phyloP scores from a whole-genome alignment of 345 rosid genomes.

The Trapa bicornis region DNA sequence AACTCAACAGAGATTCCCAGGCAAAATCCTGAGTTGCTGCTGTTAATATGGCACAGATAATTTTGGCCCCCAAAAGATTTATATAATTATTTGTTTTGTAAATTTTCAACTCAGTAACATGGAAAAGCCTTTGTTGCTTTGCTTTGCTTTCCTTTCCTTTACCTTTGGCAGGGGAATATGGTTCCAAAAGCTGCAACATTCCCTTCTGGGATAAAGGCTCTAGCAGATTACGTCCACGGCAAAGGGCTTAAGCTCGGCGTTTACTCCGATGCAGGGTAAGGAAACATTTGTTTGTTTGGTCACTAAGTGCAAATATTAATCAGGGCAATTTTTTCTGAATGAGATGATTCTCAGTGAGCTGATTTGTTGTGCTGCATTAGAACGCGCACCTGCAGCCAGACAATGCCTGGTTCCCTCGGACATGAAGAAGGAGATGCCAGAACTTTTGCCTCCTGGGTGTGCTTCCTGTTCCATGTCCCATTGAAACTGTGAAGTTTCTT shows the following conservation, averaged over 20 bases:
- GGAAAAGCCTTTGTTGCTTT: not conserved
- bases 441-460: slow-evolving; percentile 43
- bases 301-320: no score
- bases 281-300: no score
- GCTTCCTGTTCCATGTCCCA: not conserved
- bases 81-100: not conserved
- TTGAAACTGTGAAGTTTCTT: not conserved
- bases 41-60: not conserved
- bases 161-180: slow-evolving; percentile 27
- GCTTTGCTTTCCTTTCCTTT: not conserved
- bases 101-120: not conserved
- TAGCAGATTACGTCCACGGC: slow-evolving; percentile 28
- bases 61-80: no score
- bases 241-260: slow-evolving; percentile 36
- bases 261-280: slow-evolving; percentile 35
- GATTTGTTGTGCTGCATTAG: slow-evolving; percentile 7
- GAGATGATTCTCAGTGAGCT: not conserved
- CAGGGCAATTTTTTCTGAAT: not conserved
- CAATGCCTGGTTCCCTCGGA: slow-evolving; percentile 45
- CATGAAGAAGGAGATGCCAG: slow-evolving; percentile 41
- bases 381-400: slow-evolving; percentile 27
- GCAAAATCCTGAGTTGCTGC: slow-evolving; percentile 3
- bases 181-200: slow-evolving; percentile 22
- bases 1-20: slow-evolving; percentile 24
- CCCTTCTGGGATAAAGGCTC: slow-evolving; percentile 31